phyloP scores from a whole-genome alignment of 768 basidiomycete species.

The Phaffia tasmanica region DNA sequence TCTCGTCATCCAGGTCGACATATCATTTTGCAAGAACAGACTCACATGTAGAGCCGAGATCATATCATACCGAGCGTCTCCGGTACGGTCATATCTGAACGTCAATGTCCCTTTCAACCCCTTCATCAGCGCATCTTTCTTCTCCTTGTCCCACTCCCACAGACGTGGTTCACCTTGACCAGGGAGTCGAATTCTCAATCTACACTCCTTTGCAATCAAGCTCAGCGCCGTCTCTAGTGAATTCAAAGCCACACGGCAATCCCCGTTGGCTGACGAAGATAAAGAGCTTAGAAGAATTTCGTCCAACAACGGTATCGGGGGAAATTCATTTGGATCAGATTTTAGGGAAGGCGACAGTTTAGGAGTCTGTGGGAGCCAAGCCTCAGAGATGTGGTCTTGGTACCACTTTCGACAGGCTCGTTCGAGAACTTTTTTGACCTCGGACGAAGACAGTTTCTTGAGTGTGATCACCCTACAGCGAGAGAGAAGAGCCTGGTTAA shows the following conservation, averaged over 20 bases:
- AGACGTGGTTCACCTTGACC: not conserved
- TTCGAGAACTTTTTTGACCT: conserved; percentile 50
- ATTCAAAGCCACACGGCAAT: conserved; percentile 66
- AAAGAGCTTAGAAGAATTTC: conserved; percentile 43
- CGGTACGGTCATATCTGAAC: conserved; percentile 62
- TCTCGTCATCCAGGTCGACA: not conserved
- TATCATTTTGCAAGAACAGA: not conserved
- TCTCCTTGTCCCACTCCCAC: conserved; percentile 30
- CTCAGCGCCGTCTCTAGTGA: conserved; percentile 58
- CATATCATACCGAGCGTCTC: conserved; percentile 68
- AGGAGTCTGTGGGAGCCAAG: conserved; percentile 6
- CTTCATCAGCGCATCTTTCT: conserved; percentile 47
- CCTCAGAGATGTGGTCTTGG: not conserved
- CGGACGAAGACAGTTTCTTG: conserved; percentile 53
- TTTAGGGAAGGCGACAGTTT: conserved; percentile 12
- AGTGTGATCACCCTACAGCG: conserved; percentile 58
- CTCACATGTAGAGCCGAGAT: conserved; percentile 60
- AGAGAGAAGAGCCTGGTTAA: conserved; percentile 29
- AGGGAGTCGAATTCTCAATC: not conserved
- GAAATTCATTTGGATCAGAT: conserved; percentile 22
- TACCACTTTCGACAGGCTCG: conserved; percentile 41
- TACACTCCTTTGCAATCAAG: not conserved
- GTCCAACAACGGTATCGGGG: conserved; percentile 1
- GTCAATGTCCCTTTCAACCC: conserved; percentile 44
- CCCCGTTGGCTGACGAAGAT: conserved; percentile 51